These are phyloP conservation scores for Barbarea vulgaris DNA, from an alignment of 345 rosid genomes.

Conservation along the genomic window DNA sequence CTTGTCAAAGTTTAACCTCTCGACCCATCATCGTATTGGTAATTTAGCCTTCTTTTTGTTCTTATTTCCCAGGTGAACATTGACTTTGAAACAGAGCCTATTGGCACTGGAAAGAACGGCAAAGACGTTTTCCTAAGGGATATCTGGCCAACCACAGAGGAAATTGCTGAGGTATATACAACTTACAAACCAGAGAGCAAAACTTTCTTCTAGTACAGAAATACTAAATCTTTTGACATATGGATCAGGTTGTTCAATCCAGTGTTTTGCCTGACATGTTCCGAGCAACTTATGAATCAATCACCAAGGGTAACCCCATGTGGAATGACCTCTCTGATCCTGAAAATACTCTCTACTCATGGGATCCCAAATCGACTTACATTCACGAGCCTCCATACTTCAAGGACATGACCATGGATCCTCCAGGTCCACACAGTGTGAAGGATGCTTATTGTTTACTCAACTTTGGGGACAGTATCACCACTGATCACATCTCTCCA, in stretches of 20 bases:
- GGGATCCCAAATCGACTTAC: slow-evolving; percentile 94
- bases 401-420: slow-evolving; percentile 87
- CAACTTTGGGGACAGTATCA: slow-evolving; percentile 95
- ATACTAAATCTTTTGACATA: not conserved
- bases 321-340: slow-evolving; percentile 88
- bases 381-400: slow-evolving; percentile 98
- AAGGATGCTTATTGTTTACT: slow-evolving; percentile 95
- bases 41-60: not conserved
- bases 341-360: slow-evolving; percentile 56
- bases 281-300: slow-evolving; percentile 84
- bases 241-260: slow-evolving; percentile 74
- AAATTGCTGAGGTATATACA: slow-evolving; percentile 76
- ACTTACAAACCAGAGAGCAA: not conserved
- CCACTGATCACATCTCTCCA: slow-evolving; percentile 98
- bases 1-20: not conserved
- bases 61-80: slow-evolving; percentile 72
- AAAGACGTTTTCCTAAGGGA: slow-evolving; percentile 77
- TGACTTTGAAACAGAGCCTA: slow-evolving; percentile 91
- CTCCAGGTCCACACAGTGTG: slow-evolving; percentile 88
- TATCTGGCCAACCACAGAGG: slow-evolving; percentile 92
- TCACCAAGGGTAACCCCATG: slow-evolving; percentile 93
- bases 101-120: slow-evolving; percentile 89
- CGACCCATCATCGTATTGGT: not conserved
- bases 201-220: not conserved
- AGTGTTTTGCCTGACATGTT: slow-evolving; percentile 97